These are phyloP conservation scores for Epithemia pelagica DNA, from an alignment of 108 stramenopile species.

Conservation along the genomic window DNA sequence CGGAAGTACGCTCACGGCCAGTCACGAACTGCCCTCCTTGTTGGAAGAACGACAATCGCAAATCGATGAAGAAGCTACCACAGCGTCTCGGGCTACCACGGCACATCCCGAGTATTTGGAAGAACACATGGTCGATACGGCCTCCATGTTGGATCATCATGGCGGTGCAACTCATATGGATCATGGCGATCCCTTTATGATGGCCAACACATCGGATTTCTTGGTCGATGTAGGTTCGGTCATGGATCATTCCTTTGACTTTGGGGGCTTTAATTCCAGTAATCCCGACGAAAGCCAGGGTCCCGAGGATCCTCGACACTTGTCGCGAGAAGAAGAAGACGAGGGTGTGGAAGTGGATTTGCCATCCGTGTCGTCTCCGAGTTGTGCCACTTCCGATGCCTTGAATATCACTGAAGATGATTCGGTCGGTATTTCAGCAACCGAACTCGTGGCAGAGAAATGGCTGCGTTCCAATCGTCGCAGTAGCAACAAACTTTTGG, in stretches of 20 bases:
- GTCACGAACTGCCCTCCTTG: neutral
- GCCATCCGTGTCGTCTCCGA: neutral
- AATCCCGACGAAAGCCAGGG: neutral
- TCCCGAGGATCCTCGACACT: neutral
- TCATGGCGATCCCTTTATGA: neutral
- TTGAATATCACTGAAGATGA: neutral
- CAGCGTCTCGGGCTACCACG: neutral
- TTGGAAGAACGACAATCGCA: neutral
- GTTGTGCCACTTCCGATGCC: neutral
- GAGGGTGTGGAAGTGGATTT: neutral
- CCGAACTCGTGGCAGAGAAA: neutral
- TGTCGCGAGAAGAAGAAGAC: neutral
- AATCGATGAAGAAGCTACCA: neutral
- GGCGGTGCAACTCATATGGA: neutral
- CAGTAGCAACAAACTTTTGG: neutral
- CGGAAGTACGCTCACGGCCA: neutral
- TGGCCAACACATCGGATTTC: neutral
- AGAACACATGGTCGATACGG: neutral
- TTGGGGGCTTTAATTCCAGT: neutral
- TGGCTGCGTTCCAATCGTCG: neutral
- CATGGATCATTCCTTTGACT: neutral
- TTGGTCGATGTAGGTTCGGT: neutral
- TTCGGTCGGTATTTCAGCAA: neutral
- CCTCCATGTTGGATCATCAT: neutral
- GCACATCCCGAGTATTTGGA: neutral